Base-by-base conservation (phyloP, 1,284 basidiomycete genomes). In the Microbotryum scabiosae region DNA sequence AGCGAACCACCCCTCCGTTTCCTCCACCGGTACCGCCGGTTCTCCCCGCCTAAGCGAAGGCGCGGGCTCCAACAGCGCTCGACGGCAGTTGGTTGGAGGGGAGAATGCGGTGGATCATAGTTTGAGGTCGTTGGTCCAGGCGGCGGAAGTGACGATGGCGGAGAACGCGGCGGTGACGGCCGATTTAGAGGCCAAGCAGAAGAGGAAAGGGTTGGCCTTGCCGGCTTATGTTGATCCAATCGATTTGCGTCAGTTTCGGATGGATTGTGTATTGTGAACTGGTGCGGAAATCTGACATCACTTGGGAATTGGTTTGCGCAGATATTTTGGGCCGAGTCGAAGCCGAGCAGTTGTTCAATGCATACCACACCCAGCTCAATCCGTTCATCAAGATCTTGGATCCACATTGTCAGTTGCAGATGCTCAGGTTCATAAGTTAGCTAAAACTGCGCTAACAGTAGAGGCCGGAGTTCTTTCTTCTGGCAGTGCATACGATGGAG, bases 321-420 rank as follows among this genome's bases (percentile, higher is more conserved):
- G 48, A 59, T 51, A 48, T 65, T n/a, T 48, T 65, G 7, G 55
- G 55, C 43, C 32, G 36, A 16, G 36, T 54, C 51, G 63, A 65
- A n/a, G 63, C 63, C 4, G 32, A 5, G 1, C 54, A 56, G 1
- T 44, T 65, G 4, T 57, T 56, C 50, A 9, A 49, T 14, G 59
- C 65, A 67, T 80, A 89, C 71, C 88, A 86, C 75, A 73, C 87
- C 59, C 84, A 86, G 57, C 80, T 90, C 56, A 90, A 90, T 72
- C 85, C 86, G 16, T 90, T 88, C 75, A 82, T 90, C 76, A 88
- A 87, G 73, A 78, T 90, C 41, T 88, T 90, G 71, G 88, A 90
- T 75, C 85, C 86, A 41, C 78, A 82, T 43, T 76, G 58, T 9
- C 57, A 59, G 23, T 55, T 57, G 1, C 32, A 9, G 57, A 51